Conservation (phyloP, 306 rosid genomes). For the Trifolium dubium region DNA sequence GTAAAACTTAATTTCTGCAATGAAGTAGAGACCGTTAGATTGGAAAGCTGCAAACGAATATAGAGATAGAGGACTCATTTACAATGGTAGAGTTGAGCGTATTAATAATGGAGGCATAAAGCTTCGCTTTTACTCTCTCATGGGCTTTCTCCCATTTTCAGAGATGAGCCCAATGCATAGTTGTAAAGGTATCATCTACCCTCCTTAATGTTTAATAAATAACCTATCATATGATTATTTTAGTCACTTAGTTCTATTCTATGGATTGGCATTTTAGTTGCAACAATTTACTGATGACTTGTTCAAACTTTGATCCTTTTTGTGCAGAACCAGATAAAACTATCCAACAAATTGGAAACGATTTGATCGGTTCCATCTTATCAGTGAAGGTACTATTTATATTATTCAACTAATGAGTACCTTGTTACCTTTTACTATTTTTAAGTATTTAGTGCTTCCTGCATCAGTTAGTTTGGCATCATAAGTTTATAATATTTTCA, state of each 20-base stretch:
- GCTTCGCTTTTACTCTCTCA: constrained; percentile 65
- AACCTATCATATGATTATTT: constrained; percentile 7
- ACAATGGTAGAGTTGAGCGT: constrained; percentile 77
- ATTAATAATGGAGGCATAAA: constrained; percentile 77
- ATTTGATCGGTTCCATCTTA: constrained; percentile 58
- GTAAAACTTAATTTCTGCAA: constrained; percentile 77
- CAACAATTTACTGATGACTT: constrained; percentile 33
- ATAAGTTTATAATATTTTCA: not conserved
- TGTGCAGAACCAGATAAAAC: constrained; percentile 62
- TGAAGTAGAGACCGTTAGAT: constrained; percentile 89
- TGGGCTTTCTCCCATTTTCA: constrained; percentile 89
- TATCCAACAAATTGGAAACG: constrained; percentile 74
- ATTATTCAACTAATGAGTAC: constrained; percentile 23
- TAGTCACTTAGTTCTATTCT: not conserved
- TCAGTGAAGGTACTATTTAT: constrained; percentile 62
- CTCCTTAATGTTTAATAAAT: not conserved
- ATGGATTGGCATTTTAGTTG: constrained; percentile 11
- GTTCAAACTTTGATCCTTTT: constrained; percentile 25
- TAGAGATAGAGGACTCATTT: constrained; percentile 62
- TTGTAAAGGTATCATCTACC: constrained; percentile 65
- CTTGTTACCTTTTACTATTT: not conserved
- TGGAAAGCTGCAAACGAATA: constrained; percentile 80
- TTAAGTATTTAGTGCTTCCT: constrained; percentile 22
- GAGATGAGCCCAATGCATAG: constrained; percentile 75
- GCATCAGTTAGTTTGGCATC: constrained; percentile 7